Base-by-base conservation (phyloP, 73 alveolate genomes). In the Effrenium voratum region DNA sequence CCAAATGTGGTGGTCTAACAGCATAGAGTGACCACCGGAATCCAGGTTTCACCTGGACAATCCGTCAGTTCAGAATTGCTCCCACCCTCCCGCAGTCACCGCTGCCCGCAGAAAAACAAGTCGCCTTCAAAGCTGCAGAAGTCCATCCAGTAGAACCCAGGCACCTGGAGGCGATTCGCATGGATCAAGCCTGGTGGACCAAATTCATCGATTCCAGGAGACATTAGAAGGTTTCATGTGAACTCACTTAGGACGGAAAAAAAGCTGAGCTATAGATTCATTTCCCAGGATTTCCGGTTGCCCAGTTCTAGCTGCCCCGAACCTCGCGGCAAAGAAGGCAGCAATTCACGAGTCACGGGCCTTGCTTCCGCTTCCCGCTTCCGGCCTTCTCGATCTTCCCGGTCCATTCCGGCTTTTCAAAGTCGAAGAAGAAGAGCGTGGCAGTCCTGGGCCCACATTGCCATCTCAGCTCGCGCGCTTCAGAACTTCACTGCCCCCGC, bases 361-460 rank as follows among this genome's bases (percentile, higher is more conserved):
- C n/a, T n/a, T n/a, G n/a, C n/a, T n/a, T n/a, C n/a, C n/a, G n/a
- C n/a, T n/a, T n/a, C n/a, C n/a, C n/a, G n/a, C n/a, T n/a, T n/a
- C n/a, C n/a, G n/a, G n/a, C n/a, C 46, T 22, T 43, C 46, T 79
- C 90, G 22, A 30, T 79, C 44, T 68, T 19, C 49, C 85, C 95
- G 34, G 85, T 66, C 95, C 95, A 63, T 32, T 87, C 95, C 49
- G 95, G 85, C 26, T 72, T 70, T 28, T 40, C 72, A 52, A 87
- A 87, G 49, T 87, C 85, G 84, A 87, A 87, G 50, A 30, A 84
- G 50, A 87, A 87, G 52, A 87, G 34, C 38, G 95, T 87, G 50
- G 95, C 95, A 2, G 85, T 87, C 84, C 95, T 87, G 13, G 13
- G 41, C n/a, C n/a, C n/a, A n/a, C n/a, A n/a, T n/a, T n/a, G n/a